These are phyloP conservation scores for Chalciporus pseudorubinellus DNA, from an alignment of 768 basidiomycete species.

Conservation along the genomic window DNA sequence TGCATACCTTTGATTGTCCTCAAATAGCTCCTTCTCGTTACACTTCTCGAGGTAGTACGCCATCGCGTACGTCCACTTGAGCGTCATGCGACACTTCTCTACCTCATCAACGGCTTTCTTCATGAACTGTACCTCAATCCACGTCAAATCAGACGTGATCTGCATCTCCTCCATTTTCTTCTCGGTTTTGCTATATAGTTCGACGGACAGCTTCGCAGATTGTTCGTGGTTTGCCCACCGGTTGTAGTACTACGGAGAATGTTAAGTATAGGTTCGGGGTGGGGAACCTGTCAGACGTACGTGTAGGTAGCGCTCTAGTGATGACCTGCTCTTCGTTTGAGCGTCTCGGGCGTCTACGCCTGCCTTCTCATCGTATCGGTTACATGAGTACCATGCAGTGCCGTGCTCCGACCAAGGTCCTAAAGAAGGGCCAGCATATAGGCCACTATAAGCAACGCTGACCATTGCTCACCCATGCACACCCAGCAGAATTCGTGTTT, in stretches of 20 bases:
- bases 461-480: slow-evolving; percentile 80
- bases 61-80: slow-evolving; percentile 99
- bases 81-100: slow-evolving; percentile 85
- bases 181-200: slow-evolving; percentile 93
- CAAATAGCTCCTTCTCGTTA: slow-evolving; percentile 93
- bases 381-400: slow-evolving; percentile 97
- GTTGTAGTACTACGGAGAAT: slow-evolving; percentile 83
- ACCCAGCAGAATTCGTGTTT: slow-evolving; percentile 99
- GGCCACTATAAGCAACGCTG: slow-evolving; percentile 13
- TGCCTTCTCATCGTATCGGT: slow-evolving; percentile 91
- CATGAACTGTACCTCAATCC: slow-evolving; percentile 99
- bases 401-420: slow-evolving; percentile 98
- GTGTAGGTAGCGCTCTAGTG: slow-evolving; percentile 93
- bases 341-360: slow-evolving; percentile 88
- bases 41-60: slow-evolving; percentile 91
- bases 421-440: slow-evolving; percentile 32
- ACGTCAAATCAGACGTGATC: slow-evolving; percentile 83
- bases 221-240: slow-evolving; percentile 99
- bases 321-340: slow-evolving; percentile 86
- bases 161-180: slow-evolving; percentile 99
- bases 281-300: slow-evolving; percentile 45
- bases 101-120: slow-evolving; percentile 96
- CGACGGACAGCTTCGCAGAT: slow-evolving; percentile 93
- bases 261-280: background rate
- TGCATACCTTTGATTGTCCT: slow-evolving; percentile 89